A percentile compares a stretch with the other conserved stretches of the same genome.
phyloP scores from a whole-genome alignment of 306 rosid genomes.

The Prosopis cineraria region DNA sequence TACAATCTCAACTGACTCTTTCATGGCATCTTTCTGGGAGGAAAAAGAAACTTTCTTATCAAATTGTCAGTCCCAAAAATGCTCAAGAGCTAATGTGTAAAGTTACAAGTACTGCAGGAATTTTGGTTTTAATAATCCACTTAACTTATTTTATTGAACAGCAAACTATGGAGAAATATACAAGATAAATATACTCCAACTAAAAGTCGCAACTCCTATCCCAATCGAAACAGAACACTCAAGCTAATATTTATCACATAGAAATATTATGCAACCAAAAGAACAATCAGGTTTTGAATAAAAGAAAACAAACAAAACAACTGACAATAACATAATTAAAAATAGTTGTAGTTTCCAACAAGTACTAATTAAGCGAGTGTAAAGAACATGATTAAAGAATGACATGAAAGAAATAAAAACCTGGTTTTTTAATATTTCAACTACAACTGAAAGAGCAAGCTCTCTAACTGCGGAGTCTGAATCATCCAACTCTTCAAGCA shows the following conservation, averaged over 20 bases:
- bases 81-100: neutral
- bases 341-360: neutral
- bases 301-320: neutral
- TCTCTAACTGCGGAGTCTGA: conserved; percentile 80
- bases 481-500: conserved; percentile 94
- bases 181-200: neutral
- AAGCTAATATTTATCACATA: neutral
- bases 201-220: neutral
- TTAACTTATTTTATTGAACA: neutral
- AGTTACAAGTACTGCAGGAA: conserved; percentile 4
- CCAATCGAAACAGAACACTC: neutral
- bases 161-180: neutral
- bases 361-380: neutral
- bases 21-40: conserved; percentile 87
- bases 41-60: conserved; percentile 12
- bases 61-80: neutral
- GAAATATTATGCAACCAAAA: neutral
- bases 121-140: neutral
- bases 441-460: conserved; percentile 74
- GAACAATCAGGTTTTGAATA: neutral
- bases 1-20: conserved; percentile 88
- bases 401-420: conserved; percentile 44
- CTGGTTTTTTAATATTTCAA: conserved; percentile 95
- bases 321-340: neutral
- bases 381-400: conserved; percentile 16